These are phyloP conservation scores for Rhodofomes roseus DNA, from an alignment of 1,284 basidiomycete genomes.

Conservation along the genomic window DNA sequence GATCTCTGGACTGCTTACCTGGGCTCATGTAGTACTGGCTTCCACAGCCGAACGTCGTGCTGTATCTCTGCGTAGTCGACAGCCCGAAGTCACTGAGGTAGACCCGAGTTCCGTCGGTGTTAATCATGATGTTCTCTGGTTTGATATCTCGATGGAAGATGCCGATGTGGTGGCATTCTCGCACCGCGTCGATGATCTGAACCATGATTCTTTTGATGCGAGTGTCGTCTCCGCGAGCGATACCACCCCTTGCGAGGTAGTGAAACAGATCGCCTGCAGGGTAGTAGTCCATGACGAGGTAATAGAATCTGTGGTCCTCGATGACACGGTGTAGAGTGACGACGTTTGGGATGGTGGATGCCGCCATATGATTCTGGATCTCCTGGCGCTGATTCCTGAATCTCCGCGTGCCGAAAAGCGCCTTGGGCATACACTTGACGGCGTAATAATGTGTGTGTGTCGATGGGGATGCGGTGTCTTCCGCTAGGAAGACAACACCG, in stretches of 20 bases:
- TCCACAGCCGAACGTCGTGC: conserved; percentile 49
- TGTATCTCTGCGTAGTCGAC: conserved; percentile 47
- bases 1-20: conserved; percentile 15
- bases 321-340: conserved; percentile 64
- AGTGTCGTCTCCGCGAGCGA: conserved; percentile 21
- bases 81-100: conserved; percentile 69
- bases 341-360: conserved; percentile 46
- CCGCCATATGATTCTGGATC: conserved; percentile 47
- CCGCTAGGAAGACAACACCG: conserved; percentile 89
- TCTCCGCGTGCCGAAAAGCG: conserved; percentile 31
- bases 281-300: conserved; percentile 68
- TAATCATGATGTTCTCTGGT: conserved; percentile 71
- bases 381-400: conserved; percentile 39
- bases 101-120: conserved; percentile 40
- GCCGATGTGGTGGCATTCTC: conserved; percentile 54
- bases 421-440: conserved; percentile 29
- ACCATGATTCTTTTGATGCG: conserved; percentile 38
- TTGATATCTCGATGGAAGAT: conserved; percentile 74
- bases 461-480: conserved; percentile 43
- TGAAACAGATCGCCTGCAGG: conserved; percentile 27
- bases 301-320: conserved; percentile 50
- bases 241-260: conserved; percentile 17
- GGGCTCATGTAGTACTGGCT: conserved; percentile 63
- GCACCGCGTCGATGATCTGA: conserved; percentile 62
- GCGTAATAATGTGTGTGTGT: conserved; percentile 23